Base-by-base conservation (phyloP, 2,329 filamentous ascomycete genomes). In the Fulvia fulva region DNA sequence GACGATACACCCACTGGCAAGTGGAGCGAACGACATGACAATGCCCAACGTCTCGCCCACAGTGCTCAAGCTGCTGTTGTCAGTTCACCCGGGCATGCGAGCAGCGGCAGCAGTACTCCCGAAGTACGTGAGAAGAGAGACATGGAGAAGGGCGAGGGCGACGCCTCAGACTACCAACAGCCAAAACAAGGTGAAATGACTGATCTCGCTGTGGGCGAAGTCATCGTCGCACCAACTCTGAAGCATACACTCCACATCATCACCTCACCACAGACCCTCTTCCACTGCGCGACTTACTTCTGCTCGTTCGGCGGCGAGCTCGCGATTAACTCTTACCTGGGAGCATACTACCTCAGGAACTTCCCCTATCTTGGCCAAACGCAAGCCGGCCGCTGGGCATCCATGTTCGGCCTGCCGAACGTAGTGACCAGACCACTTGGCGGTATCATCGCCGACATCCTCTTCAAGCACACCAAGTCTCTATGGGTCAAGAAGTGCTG, bases 1-100 rank as follows among this genome's bases (percentile, higher is more conserved):
- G 84, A 88, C 1, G 91, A 96, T 69, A 92, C 89, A 0, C 91
- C 91, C 0, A 88, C 84, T 0, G 91, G 91, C 26, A 86, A 65
- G 51, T 96, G 91, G 91, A 83, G 83, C 6, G 87, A 93, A 37
- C 85, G 90, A 32, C 76, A 83, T 34, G 81, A 80, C 61, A 79
- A 82, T 1, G 76, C 83, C 55, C 78, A 82, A 63, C 81, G 79
- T 70, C 77, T 81, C 51, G 77, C 74, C 51, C 73, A 74, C 28
- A 30, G 28, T 30, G 28, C 28, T 21, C 54, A 16, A 66, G 69
- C 6, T 73, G 72, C 21, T 74, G 86, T 28, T 80, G 85, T 41
- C 64, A 75, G 41, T 30, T 11, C 5, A 11, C 11, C 28, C 5
- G 28, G 28, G 11, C 28, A 5, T 32, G 9, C 50, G 5, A 72